Evolutionary conservation across 331 rosid species (phyloP).

Genomic region (Pyrus hybrid): DNA sequence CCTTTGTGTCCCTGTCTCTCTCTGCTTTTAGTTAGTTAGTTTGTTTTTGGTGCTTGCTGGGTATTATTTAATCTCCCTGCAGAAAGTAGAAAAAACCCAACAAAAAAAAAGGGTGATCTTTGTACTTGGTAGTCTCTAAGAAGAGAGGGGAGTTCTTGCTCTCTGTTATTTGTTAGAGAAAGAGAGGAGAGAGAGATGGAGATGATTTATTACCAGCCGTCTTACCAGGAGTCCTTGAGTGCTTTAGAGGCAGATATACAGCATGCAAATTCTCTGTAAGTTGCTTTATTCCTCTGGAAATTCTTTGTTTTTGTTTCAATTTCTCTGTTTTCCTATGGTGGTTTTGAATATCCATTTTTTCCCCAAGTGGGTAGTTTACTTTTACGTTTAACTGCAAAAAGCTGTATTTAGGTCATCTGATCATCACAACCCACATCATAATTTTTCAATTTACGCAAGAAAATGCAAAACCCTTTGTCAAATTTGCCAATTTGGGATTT

Average conservation of each 20-base stretch:
- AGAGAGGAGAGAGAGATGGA: conserved; percentile 32
- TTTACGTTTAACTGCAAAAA: neutral
- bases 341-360: neutral
- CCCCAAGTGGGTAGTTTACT: neutral
- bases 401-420: neutral
- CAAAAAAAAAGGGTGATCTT: neutral
- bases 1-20: neutral
- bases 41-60: neutral
- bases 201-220: conserved; percentile 60
- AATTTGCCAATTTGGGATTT: conserved; percentile 2
- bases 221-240: conserved; percentile 67
- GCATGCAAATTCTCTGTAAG: conserved; percentile 93
- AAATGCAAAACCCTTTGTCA: neutral
- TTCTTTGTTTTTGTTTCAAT: neutral
- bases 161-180: neutral
- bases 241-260: conserved; percentile 85
- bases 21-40: neutral
- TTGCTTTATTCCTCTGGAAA: conserved; percentile 41
- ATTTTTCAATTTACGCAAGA: neutral
- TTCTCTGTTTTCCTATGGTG: neutral
- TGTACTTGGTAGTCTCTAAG: neutral
- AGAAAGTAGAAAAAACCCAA: neutral
- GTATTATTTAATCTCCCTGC: conserved; percentile 1
- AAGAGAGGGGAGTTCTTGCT: neutral
- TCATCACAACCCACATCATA: neutral